These are phyloP conservation scores for Amphicarpaea edgeworthii DNA, from an alignment of 306 rosid species.

Conservation along the genomic window DNA sequence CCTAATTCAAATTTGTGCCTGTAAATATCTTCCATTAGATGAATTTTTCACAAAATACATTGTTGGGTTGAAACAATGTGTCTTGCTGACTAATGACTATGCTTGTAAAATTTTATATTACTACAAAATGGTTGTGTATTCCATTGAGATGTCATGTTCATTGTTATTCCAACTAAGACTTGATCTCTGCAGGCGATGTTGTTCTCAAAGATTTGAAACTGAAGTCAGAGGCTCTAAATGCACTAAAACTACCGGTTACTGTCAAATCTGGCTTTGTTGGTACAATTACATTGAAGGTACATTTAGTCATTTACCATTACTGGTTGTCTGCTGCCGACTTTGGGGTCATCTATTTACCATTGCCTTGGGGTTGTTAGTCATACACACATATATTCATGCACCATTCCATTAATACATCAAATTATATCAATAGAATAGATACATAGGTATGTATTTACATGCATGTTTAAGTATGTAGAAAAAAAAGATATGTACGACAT, in stretches of 20 bases:
- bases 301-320: constrained; percentile 33
- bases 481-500: background rate
- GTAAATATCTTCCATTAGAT: constrained; percentile 16
- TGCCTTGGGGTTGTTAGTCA: constrained; percentile 19
- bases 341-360: constrained; percentile 12
- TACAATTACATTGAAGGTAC: constrained; percentile 88
- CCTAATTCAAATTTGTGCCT: background rate
- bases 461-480: background rate
- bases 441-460: background rate
- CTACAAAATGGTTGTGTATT: constrained; percentile 8
- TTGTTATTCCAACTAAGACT: constrained; percentile 40
- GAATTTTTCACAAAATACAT: background rate
- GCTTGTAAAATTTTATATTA: constrained; percentile 19
- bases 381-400: background rate
- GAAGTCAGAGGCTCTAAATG: constrained; percentile 95
- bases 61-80: constrained; percentile 22
- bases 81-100: constrained; percentile 8
- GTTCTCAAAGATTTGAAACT: constrained; percentile 94
- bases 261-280: constrained; percentile 98
- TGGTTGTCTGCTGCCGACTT: constrained; percentile 28
- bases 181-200: constrained; percentile 78
- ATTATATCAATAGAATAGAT: constrained; percentile 12
- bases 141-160: constrained; percentile 2
- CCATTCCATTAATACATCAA: background rate
- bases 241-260: constrained; percentile 91